A percentile compares a stretch with the other conserved stretches of the same genome.
These are phyloP conservation scores for Kickxella alabastrina DNA, from an alignment of 192 early-diverging fungal species.

Conservation along the genomic window DNA sequence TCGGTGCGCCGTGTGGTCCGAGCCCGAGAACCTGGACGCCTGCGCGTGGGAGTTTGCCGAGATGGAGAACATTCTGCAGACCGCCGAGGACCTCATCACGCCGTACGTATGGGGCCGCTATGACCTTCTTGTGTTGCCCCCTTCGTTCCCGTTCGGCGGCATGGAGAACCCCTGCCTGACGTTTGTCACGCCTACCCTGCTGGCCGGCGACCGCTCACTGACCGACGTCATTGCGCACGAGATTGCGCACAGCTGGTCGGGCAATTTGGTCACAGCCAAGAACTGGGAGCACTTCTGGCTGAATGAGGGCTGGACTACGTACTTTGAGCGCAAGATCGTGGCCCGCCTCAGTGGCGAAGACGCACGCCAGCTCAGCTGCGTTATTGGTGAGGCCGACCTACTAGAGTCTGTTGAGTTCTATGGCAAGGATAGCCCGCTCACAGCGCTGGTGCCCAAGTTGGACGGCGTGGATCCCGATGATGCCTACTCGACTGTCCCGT, in stretches of 20 bases:
- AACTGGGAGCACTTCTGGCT: conserved; percentile 88
- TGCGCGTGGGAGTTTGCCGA: conserved; percentile 94
- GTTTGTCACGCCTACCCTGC: conserved; percentile 94
- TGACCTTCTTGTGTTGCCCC: conserved; percentile 86
- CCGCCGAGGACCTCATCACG: conserved; percentile 70
- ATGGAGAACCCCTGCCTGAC: conserved; percentile 99
- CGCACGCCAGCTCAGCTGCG: conserved; percentile 75
- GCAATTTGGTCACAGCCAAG: conserved; percentile 78
- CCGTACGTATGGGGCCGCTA: conserved; percentile 97
- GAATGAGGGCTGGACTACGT: conserved; percentile 95
- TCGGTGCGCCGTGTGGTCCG: conserved; percentile 92
- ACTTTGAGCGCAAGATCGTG: conserved; percentile 88
- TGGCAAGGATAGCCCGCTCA: conserved; percentile 62
- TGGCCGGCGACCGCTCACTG: conserved; percentile 90
- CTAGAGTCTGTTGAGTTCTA: conserved; percentile 65
- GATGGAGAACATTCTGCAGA: conserved; percentile 64
- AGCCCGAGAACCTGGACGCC: conserved; percentile 70
- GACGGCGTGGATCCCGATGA: conserved; percentile 80
- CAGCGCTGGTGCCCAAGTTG: conserved; percentile 71
- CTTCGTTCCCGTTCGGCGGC: conserved; percentile 85
- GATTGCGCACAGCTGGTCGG: conserved; percentile 88
- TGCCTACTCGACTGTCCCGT: conserved; percentile 74
- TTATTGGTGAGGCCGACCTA: conserved; percentile 77
- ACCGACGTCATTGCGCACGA: conserved; percentile 97
- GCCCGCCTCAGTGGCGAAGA: conserved; percentile 75